Conservation (phyloP, 768 basidiomycete genomes). For the Lentinus tigrinus region DNA sequence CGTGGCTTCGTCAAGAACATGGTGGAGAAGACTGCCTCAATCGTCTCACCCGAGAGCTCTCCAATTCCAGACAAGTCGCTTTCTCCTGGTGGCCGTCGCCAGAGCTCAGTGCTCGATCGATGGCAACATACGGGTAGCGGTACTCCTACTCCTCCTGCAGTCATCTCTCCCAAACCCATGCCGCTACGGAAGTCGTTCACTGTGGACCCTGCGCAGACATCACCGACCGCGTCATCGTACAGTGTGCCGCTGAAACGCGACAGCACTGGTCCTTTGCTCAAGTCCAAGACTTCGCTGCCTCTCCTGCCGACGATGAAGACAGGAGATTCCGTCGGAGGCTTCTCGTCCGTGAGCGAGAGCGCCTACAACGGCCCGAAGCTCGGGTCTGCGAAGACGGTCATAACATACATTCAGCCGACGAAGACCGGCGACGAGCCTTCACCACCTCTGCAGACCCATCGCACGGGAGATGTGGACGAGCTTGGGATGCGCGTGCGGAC, state of each 20-base stretch:
- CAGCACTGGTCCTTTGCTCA: conserved; percentile 34
- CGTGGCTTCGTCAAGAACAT: conserved; percentile 85
- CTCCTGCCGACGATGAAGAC: conserved; percentile 30
- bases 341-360: conserved; percentile 20
- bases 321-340: conserved; percentile 20
- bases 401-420: conserved; percentile 56
- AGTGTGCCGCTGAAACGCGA: conserved; percentile 29
- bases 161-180: conserved; percentile 38
- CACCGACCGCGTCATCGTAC: conserved; percentile 18
- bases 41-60: conserved; percentile 37
- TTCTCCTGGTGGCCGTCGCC: conserved; percentile 24
- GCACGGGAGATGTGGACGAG: conserved; percentile 35
- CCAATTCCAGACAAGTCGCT: conserved; percentile 34
- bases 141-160: conserved; percentile 38
- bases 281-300: conserved; percentile 43
- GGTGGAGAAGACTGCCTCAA: conserved; percentile 64
- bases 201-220: conserved; percentile 25
- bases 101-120: conserved; percentile 63
- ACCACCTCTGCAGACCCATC: conserved; percentile 14
- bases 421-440: conserved; percentile 47
- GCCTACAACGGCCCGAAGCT: conserved; percentile 31
- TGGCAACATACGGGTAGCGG: conserved; percentile 51
- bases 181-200: conserved; percentile 41
- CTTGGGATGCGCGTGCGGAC: conserved; percentile 33
- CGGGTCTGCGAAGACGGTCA: conserved; percentile 76